These are phyloP conservation scores for Paecilomyces variotii DNA, from an alignment of 2,329 filamentous ascomycete genomes.

Conservation along the genomic window DNA sequence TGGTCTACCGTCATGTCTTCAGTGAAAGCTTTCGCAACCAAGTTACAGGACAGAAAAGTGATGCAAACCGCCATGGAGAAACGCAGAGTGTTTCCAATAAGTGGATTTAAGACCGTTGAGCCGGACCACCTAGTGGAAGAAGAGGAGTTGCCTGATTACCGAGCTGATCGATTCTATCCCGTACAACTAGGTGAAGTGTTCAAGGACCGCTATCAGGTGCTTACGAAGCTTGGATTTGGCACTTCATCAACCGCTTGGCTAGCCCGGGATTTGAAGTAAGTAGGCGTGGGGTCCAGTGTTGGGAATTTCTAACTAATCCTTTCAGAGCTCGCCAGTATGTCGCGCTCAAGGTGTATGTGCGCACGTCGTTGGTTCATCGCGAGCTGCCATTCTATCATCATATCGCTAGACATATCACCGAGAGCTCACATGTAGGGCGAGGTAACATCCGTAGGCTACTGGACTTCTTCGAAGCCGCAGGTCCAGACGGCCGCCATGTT, in stretches of 20 bases:
- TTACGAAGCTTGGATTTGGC: slow-evolving; percentile 16
- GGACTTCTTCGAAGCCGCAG: neutral
- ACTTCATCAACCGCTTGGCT: neutral
- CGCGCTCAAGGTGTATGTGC: neutral
- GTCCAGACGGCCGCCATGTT: neutral
- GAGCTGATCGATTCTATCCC: slow-evolving; percentile 17
- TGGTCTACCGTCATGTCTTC: too few species aligned
- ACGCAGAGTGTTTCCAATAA: neutral
- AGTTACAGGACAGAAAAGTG: too few species aligned
- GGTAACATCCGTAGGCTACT: neutral
- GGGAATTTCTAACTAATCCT: neutral
- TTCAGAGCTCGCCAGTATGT: neutral
- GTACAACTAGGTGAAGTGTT: slow-evolving; percentile 18
- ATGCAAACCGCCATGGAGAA: too few species aligned
- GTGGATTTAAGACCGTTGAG: neutral
- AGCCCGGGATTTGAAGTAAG: neutral
- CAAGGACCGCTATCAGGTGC: slow-evolving; percentile 16
- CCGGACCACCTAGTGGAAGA: slow-evolving; percentile 8
- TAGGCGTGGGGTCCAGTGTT: neutral
- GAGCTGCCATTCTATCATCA: neutral
- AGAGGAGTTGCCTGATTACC: slow-evolving; percentile 16
- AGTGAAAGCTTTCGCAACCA: too few species aligned
- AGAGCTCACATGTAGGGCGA: neutral
- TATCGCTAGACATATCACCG: neutral
- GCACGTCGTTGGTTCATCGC: neutral